A percentile compares a stretch with the other conserved stretches of the same genome.
These are phyloP conservation scores for Penicillium verrucosum DNA, from an alignment of 2,329 filamentous ascomycete species.

Conservation along the genomic window DNA sequence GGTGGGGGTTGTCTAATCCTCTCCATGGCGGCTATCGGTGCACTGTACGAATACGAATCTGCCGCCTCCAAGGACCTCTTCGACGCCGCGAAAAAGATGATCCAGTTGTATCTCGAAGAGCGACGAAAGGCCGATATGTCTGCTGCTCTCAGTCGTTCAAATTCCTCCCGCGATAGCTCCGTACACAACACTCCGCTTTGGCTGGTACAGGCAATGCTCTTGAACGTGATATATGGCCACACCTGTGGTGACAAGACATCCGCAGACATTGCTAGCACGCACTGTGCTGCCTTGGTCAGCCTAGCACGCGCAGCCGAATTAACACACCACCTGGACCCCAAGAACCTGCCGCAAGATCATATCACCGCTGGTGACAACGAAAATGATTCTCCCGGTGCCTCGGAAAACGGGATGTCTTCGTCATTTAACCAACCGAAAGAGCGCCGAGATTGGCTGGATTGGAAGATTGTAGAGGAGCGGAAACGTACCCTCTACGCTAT, in stretches of 20 bases:
- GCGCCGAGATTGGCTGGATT: slow-evolving; percentile 71
- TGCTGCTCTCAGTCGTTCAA: slow-evolving; percentile 54
- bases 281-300: slow-evolving; percentile 86
- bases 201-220: slow-evolving; percentile 93
- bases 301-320: slow-evolving; percentile 86
- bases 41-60: slow-evolving; percentile 82
- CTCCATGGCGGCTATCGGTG: slow-evolving; percentile 82
- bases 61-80: slow-evolving; percentile 79
- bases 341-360: slow-evolving; percentile 38
- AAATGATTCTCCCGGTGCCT: slow-evolving; percentile 48
- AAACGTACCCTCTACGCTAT: slow-evolving; percentile 90
- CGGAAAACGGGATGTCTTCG: slow-evolving; percentile 38
- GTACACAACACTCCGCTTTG: slow-evolving; percentile 79
- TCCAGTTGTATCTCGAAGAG: slow-evolving; percentile 88
- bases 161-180: slow-evolving; percentile 55
- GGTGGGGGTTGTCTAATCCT: slow-evolving; percentile 83
- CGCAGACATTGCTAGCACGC: slow-evolving; percentile 86
- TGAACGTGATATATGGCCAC: slow-evolving; percentile 94
- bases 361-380: slow-evolving; percentile 53
- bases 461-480: slow-evolving; percentile 84
- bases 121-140: slow-evolving; percentile 79
- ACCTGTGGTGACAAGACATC: slow-evolving; percentile 89
- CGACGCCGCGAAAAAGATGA: slow-evolving; percentile 92
- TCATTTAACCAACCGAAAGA: slow-evolving; percentile 36
- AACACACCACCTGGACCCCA: slow-evolving; percentile 46